Base-by-base conservation (phyloP, 768 basidiomycete species). In the Suillus luteus region DNA sequence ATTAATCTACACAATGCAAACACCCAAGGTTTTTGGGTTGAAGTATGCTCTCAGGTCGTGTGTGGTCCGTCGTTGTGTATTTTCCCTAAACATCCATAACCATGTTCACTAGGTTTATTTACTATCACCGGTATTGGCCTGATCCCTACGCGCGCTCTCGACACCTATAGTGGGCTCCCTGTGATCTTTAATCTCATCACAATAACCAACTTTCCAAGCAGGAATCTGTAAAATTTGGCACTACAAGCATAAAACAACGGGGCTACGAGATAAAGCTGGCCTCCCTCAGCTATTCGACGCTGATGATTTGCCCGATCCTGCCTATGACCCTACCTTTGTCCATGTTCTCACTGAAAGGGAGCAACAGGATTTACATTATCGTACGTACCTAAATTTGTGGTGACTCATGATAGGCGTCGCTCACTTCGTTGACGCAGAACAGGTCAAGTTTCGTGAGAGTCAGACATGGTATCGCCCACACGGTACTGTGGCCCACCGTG, bases 381-480 rank as follows among this genome's bases (percentile, higher is more conserved):
- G 89, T 91, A 65, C 62, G 86, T 78, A 10, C 35, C 24, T 55
- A 15, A 35, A 48, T 37, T 63, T n/a, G 24, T n/a, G 24, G 24
- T 24, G 27, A n/a, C 11, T 43, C 40, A 48, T 38, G 55, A 27
- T 49, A 65, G 43, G 33, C 37, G 51, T 64, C 44, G 65, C 44
- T 35, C 63, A 31, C 35, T 33, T 59, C 62, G 64, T 33, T 46
- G 62, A 37, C 17, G 38, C 52, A 90, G 89, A 89, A 65, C 90
- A 92, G 79, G 75, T 80, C 57, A 85, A 88, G 72, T 90, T 91
- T 64, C 82, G 84, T 68, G 79, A 86, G 65, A 84, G 83, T 48
- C 86, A 92, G 76, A 93, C 92, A 1, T 95, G 92, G 93, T 95
- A 94, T 76, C 79, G 90, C 59, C 85, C 93, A 8, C 93, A 95